These are phyloP conservation scores for Melanomma pulvis-pyrius DNA, from an alignment of 495 filamentous ascomycete species.

Conservation along the genomic window DNA sequence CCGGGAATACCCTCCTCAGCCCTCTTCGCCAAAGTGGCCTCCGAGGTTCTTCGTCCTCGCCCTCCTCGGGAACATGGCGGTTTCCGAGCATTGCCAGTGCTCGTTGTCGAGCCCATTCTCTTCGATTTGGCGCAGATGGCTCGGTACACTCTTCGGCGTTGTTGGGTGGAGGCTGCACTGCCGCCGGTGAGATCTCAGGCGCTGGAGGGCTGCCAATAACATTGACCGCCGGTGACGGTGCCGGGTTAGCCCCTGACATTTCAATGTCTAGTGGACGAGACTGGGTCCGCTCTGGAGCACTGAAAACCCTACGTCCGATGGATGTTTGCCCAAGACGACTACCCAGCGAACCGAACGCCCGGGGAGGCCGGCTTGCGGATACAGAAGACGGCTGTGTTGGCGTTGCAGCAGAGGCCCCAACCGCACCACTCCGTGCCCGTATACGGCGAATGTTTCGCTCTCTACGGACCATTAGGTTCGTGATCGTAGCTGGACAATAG, in stretches of 20 bases:
- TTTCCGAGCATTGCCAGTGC: constrained; percentile 42
- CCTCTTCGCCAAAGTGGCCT: constrained; percentile 24
- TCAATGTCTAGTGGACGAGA: constrained; percentile 28
- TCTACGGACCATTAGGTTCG: constrained; percentile 79
- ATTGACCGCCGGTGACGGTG: constrained; percentile 11
- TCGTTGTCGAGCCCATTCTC: constrained; percentile 46
- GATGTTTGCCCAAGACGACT: constrained; percentile 15
- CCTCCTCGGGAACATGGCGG: constrained; percentile 2
- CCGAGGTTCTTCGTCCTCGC: constrained; percentile 22
- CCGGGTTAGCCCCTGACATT: constrained; percentile 14
- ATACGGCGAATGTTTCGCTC: constrained; percentile 55
- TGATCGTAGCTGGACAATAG: constrained; percentile 67
- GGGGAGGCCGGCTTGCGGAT: background rate
- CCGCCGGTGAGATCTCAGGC: background rate
- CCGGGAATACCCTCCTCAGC: constrained; percentile 35
- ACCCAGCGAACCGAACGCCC: constrained; percentile 14
- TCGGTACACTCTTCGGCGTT: constrained; percentile 2
- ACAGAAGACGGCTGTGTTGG: background rate
- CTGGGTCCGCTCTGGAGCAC: constrained; percentile 15
- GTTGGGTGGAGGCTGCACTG: background rate
- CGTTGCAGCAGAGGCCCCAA: background rate
- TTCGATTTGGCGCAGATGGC: constrained; percentile 18
- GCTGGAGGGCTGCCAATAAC: background rate
- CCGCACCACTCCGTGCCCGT: constrained; percentile 14
- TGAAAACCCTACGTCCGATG: constrained; percentile 23